phyloP scores from a whole-genome alignment of 495 filamentous ascomycete genomes.

The Cercophora sp. region DNA sequence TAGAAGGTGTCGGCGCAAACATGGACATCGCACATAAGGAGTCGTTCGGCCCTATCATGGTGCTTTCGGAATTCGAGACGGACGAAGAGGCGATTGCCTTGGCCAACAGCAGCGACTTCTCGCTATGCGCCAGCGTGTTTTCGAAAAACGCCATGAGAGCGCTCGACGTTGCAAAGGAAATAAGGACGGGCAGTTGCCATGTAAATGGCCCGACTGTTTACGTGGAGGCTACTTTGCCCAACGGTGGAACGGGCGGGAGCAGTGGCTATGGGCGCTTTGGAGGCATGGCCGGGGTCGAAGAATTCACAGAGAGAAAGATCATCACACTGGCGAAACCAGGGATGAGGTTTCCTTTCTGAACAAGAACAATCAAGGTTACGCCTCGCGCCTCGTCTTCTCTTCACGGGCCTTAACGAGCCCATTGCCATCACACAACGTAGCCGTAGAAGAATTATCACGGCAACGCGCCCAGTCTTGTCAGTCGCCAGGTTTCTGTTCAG shows the following conservation, averaged over 20 bases:
- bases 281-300: constrained; percentile 28
- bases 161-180: constrained; percentile 26
- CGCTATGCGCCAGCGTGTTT: constrained; percentile 33
- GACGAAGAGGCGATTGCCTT: constrained; percentile 31
- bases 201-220: constrained; percentile 35
- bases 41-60: constrained; percentile 33
- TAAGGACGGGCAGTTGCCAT: constrained; percentile 30
- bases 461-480: too few species aligned
- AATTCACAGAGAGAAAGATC: constrained; percentile 33
- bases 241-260: constrained; percentile 32
- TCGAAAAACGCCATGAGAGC: constrained; percentile 28
- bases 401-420: too few species aligned
- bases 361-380: too few species aligned
- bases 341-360: constrained; percentile 23
- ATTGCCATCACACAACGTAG: too few species aligned
- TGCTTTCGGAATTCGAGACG: constrained; percentile 23
- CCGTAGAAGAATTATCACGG: too few species aligned
- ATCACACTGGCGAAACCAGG: constrained; percentile 26
- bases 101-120: constrained; percentile 32
- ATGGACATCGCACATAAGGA: constrained; percentile 33
- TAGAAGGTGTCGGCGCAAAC: constrained; percentile 23
- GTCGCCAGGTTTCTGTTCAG: too few species aligned
- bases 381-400: too few species aligned
- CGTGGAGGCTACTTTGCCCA: constrained; percentile 31
- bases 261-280: constrained; percentile 38